Base-by-base conservation (phyloP, 2,329 filamentous ascomycete species). In the Fusarium sp. region DNA sequence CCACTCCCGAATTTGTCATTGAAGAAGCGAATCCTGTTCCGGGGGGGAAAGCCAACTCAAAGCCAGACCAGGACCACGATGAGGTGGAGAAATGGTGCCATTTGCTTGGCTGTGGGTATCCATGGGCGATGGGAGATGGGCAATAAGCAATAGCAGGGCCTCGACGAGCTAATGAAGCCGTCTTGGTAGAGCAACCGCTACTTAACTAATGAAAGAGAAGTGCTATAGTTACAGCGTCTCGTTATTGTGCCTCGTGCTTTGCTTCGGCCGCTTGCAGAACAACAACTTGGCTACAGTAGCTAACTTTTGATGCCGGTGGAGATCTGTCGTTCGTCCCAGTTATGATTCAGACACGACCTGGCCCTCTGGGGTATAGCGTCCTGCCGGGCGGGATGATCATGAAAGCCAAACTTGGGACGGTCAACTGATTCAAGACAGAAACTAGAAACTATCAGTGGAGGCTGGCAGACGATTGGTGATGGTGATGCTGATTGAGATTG, bases 31-130 rank as follows among this genome's bases (percentile, higher is more conserved):
- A 36, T 49, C 56, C 52, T 43, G 43, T 67, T 51, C 56, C 47
- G 61, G 54, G 59, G 26, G 24, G 24, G 4, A 9, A 26, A 56
- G 30, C 52, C 59, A 64, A 54, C 55, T 68, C 67, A 57, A 59
- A 62, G 55, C 59, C 47, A 71, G 56, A 67, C 52, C 42, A 65
- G 69, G 68, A 45, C 69, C 70, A 70, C 61, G 68, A 69, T 69
- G 65, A 72, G 57, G 71, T 73, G 71, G 71, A 66, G 71, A 52
- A 71, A 63, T 73, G 71, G 71, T 73, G 71, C 71, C 71, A 73
- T 73, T 52, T 65, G 44, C 70, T 69, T 68, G 53, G 62, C 49
- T 65, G 55, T 68, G 58, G 58, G 36, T 62, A 53, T 65, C 58
- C 60, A 57, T 69, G 51, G 17, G 34, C 17, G 34, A 36, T 36